Conservation (phyloP, 1,284 basidiomycete genomes). For the Cutaneotrichosporon sp. region DNA sequence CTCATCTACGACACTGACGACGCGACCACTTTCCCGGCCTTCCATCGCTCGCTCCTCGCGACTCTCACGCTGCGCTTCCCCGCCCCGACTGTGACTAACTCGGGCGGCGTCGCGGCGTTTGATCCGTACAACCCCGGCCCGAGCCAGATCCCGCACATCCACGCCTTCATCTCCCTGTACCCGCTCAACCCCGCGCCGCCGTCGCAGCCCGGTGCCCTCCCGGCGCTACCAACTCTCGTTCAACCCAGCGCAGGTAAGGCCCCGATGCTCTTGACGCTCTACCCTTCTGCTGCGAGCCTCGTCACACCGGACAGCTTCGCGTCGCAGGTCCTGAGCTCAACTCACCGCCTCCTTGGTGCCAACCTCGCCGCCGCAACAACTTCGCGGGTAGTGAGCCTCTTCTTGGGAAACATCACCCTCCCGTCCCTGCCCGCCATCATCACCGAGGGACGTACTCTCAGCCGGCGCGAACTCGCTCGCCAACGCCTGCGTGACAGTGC, state of each 20-base stretch:
- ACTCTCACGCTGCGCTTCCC: conserved; percentile 51
- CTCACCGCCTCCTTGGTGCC: conserved; percentile 41
- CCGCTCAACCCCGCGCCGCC: conserved; percentile 45
- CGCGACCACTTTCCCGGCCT: conserved; percentile 48
- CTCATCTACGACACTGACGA: conserved; percentile 52
- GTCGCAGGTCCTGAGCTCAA: conserved; percentile 43
- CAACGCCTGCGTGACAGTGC: conserved; percentile 29
- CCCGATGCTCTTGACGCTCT: conserved; percentile 45
- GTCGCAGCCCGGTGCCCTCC: conserved; percentile 43
- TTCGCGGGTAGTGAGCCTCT: conserved; percentile 40
- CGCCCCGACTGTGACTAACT: conserved; percentile 21
- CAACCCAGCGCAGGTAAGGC: conserved; percentile 30
- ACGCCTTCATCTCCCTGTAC: conserved; percentile 51
- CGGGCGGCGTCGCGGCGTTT: not conserved
- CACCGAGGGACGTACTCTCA: conserved; percentile 30
- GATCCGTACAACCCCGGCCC: conserved; percentile 47
- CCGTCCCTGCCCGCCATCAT: conserved; percentile 43
- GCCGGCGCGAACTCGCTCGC: conserved; percentile 36
- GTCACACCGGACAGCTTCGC: conserved; percentile 46
- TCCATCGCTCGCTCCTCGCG: conserved; percentile 50
- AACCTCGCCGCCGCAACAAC: conserved; percentile 41
- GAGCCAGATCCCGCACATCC: conserved; percentile 42
- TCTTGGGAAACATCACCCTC: conserved; percentile 40
- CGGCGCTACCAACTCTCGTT: conserved; percentile 48
- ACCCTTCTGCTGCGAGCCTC: conserved; percentile 44